Conservation (phyloP, 352 stramenopile species). For the Phytophthora pinifolia region DNA sequence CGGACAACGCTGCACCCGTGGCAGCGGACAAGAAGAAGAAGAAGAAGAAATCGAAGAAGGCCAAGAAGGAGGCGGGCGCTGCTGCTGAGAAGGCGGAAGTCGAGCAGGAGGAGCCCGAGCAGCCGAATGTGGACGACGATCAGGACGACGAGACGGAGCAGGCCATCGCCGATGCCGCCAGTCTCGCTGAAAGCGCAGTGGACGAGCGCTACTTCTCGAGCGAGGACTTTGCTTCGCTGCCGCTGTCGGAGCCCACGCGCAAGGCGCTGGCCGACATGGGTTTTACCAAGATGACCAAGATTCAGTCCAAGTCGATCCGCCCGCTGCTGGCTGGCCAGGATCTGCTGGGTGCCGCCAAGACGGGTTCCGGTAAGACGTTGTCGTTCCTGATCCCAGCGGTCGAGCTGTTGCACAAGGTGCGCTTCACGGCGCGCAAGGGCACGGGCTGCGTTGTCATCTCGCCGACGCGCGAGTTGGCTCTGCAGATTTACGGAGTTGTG, state of each 20-base stretch:
- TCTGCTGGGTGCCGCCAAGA: conserved; percentile 97
- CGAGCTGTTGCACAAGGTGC: conserved; percentile 96
- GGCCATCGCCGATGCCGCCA: conserved; percentile 47
- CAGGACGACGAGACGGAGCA: conserved; percentile 68
- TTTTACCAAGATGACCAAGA: conserved; percentile 97
- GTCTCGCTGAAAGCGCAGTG: conserved; percentile 37
- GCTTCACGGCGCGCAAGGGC: conserved; percentile 95
- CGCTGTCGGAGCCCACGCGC: conserved; percentile 91
- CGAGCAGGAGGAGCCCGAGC: conserved; percentile 18
- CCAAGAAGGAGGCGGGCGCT: conserved; percentile 26
- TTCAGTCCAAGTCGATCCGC: conserved; percentile 97
- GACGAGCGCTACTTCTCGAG: conserved; percentile 88
- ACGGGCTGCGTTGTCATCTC: conserved; percentile 98
- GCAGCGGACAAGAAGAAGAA: conserved; percentile 26
- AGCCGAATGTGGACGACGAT: conserved; percentile 35
- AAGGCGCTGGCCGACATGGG: conserved; percentile 88
- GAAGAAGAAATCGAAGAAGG: conserved; percentile 43
- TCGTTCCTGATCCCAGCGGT: conserved; percentile 98
- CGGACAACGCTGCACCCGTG: background rate
- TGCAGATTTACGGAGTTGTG: conserved; percentile 99
- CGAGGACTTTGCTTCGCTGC: conserved; percentile 89
- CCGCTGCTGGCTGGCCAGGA: conserved; percentile 95
- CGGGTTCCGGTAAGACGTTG: conserved; percentile 97
- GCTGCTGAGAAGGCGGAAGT: conserved; percentile 27
- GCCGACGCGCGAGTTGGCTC: conserved; percentile 96